Evolutionary conservation across 2,329 filamentous ascomycete species (phyloP), one percentile per base, ranked within the genome.

Genomic region (Fusarium zealandicum): DNA sequence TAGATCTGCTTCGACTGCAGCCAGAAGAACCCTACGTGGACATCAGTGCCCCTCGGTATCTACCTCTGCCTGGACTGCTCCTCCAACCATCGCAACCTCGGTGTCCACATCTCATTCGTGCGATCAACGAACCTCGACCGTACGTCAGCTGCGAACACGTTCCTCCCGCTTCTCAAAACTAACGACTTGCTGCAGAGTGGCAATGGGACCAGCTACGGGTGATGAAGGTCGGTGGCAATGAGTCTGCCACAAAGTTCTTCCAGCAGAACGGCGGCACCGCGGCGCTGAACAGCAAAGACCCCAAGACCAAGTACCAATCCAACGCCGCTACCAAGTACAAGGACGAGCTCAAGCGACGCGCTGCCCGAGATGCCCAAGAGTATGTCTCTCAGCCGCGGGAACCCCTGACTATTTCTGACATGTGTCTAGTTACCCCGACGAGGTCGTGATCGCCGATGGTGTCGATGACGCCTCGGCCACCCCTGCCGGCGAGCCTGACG

Each of bases 1-100:
- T n/a, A 96, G 93, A 86, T 96, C 80, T 99, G 95, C 83, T 99
- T 99, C 78, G 95, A 99, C 79, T 99, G 95, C 77, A 88, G 90
- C 73, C 90, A 92, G 70, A 98, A 98, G 79, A 97, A 97, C 73
- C 95, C 95, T 59, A 98, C 95, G 54, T 99, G 95, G 95, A 96
- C 93, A 7, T 98, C 93, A 6, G 93, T 97, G 27, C 93, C 93
- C 10, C 92, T 99, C 63, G 95, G 91, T 71, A 98, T 99, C 74
- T 99, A 98, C 75, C 86, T 99, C 17, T 99, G 95, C 72, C 88
- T 99, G 69, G 95, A 99, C 78, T 99, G 95, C 80, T 97, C 93
- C 35, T 90, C 93, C 51, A 92, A 97, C 75, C 95, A 99, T 77
- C 89, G 95, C 68, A 98, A 98, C 76, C 87, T 99, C 69, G 95